Percentiles rank a stretch among this genome's conserved stretches.
phyloP scores from a whole-genome alignment of 2,329 filamentous ascomycete genomes.

The Podosphaera xanthii region DNA sequence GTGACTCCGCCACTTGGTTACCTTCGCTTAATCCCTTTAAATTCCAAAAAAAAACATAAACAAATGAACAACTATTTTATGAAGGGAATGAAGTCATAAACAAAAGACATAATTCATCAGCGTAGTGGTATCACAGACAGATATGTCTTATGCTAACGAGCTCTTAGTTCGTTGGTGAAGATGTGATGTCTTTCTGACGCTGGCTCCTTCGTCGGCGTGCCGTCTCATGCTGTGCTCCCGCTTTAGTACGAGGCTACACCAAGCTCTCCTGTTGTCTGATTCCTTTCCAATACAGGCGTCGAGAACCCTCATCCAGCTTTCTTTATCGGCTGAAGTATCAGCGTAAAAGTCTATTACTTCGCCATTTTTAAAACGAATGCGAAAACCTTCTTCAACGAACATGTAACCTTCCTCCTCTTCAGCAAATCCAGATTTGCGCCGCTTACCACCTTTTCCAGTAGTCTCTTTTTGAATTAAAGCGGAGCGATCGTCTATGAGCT shows the following conservation, averaged over 20 bases:
- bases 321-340: slow-evolving; percentile 44
- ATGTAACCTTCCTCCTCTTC: slow-evolving; percentile 98
- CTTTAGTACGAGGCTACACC: slow-evolving; percentile 46
- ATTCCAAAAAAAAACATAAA: too few species aligned
- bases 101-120: too few species aligned
- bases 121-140: too few species aligned
- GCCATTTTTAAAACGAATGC: slow-evolving; percentile 92
- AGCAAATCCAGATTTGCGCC: slow-evolving; percentile 83
- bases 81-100: too few species aligned
- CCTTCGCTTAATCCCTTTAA: too few species aligned
- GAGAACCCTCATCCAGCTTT: slow-evolving; percentile 82
- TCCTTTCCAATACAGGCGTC: slow-evolving; percentile 37
- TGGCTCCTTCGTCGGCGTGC: slow-evolving; percentile 6
- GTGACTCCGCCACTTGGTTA: too few species aligned
- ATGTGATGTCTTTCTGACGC: too few species aligned
- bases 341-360: slow-evolving; percentile 52
- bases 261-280: slow-evolving; percentile 29
- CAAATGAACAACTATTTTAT: too few species aligned
- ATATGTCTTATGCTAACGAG: too few species aligned
- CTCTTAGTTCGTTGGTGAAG: too few species aligned
- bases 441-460: slow-evolving; percentile 49
- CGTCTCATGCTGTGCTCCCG: slow-evolving; percentile 22
- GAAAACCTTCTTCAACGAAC: slow-evolving; percentile 98
- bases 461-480: slow-evolving; percentile 68
- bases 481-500: slow-evolving; percentile 79